Evolutionary conservation across 2,329 filamentous ascomycete species (phyloP).

Genomic region (Fusarium sp.): DNA sequence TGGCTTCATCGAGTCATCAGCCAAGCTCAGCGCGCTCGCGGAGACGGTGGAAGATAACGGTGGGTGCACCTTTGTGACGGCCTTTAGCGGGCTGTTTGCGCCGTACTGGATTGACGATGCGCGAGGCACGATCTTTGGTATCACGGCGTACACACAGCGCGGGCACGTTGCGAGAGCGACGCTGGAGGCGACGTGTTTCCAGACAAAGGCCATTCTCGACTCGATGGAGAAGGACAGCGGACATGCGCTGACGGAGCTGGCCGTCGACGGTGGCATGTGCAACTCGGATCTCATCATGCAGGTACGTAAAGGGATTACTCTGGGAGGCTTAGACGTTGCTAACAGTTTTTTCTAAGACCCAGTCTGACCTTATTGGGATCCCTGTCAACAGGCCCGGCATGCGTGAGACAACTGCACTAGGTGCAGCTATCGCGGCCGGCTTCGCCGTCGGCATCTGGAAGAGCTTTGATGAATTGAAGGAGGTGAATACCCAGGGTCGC

Average conservation of each 20-base stretch:
- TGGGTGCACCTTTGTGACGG: conserved; percentile 80
- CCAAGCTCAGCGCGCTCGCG: conserved; percentile 56
- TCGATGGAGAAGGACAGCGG: conserved; percentile 84
- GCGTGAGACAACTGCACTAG: conserved; percentile 84
- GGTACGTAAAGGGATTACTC: conserved; percentile 44
- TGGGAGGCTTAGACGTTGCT: background rate
- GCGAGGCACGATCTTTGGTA: conserved; percentile 80
- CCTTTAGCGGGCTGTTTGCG: conserved; percentile 82
- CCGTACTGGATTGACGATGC: conserved; percentile 89
- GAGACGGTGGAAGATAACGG: conserved; percentile 72
- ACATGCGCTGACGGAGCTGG: conserved; percentile 75
- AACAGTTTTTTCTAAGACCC: conserved; percentile 59
- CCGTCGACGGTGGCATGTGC: conserved; percentile 86
- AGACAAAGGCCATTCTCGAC: conserved; percentile 83
- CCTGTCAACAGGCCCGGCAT: conserved; percentile 81
- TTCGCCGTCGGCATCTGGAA: conserved; percentile 80
- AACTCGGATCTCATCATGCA: conserved; percentile 85
- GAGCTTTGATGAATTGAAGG: conserved; percentile 74
- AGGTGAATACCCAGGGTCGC: conserved; percentile 75
- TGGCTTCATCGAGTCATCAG: conserved; percentile 61
- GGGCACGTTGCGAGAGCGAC: conserved; percentile 84
- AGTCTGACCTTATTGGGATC: conserved; percentile 83
- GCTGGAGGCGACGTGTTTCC: conserved; percentile 83
- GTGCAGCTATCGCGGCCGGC: conserved; percentile 84
- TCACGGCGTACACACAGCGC: conserved; percentile 78